Conservation (phyloP, 2,329 filamentous ascomycete species). For the Curvularia eragrostidis region DNA sequence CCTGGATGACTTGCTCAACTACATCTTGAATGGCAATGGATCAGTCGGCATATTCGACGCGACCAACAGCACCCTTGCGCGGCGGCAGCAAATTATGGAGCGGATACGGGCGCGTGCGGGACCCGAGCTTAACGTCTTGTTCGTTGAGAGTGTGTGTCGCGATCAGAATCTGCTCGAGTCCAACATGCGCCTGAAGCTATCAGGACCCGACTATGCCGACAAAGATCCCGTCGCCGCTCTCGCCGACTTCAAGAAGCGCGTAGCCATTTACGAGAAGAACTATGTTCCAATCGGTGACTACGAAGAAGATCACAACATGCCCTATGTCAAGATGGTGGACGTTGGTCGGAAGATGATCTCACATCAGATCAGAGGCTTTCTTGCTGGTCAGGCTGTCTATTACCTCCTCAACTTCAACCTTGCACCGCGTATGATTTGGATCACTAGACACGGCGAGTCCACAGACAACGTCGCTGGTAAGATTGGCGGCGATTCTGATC, state of each 20-base stretch:
- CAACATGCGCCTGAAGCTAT: conserved; percentile 96
- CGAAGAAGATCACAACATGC: conserved; percentile 88
- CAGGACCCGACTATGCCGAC: conserved; percentile 92
- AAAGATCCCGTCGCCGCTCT: conserved; percentile 88
- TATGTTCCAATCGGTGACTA: conserved; percentile 90
- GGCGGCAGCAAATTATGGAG: conserved; percentile 82
- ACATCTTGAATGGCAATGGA: conserved; percentile 80
- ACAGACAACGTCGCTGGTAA: conserved; percentile 85
- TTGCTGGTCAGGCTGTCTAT: conserved; percentile 89
- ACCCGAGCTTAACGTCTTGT: conserved; percentile 84
- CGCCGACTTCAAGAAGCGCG: conserved; percentile 89
- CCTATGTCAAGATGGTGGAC: conserved; percentile 98
- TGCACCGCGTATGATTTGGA: conserved; percentile 95
- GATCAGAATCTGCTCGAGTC: conserved; percentile 85
- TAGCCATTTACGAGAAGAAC: conserved; percentile 90
- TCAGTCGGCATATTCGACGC: conserved; percentile 96
- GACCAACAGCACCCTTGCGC: conserved; percentile 91
- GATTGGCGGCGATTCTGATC: conserved; percentile 86
- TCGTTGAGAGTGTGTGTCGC: conserved; percentile 92
- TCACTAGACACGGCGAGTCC: conserved; percentile 93
- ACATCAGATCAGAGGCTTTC: conserved; percentile 87
- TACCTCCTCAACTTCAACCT: conserved; percentile 98
- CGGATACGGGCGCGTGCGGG: conserved; percentile 83
- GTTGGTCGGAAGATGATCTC: conserved; percentile 94
- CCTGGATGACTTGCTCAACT: conserved; percentile 88